These are phyloP conservation scores for Monosporascus sp. DNA, from an alignment of 2,329 filamentous ascomycete species.

Conservation along the genomic window DNA sequence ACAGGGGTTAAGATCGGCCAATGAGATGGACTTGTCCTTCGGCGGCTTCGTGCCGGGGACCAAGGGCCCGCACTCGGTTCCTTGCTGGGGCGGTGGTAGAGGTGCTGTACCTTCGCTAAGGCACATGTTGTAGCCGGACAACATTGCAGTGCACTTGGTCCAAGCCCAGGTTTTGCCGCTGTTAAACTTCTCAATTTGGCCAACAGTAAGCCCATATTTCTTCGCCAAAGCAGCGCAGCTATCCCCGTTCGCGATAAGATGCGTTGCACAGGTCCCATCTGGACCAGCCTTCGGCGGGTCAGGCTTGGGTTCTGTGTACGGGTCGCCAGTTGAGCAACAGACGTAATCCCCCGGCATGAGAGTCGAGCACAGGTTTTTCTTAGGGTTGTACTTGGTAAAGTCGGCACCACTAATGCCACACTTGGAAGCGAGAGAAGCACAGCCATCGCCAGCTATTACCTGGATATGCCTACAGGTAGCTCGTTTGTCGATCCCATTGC, in stretches of 20 bases:
- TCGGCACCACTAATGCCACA: conserved; percentile 19
- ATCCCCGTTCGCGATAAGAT: conserved; percentile 27
- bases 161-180: conserved; percentile 17
- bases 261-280: conserved; percentile 31
- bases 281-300: conserved; percentile 27
- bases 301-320: conserved; percentile 14
- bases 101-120: conserved; percentile 13
- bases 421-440: conserved; percentile 15
- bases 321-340: conserved; percentile 31
- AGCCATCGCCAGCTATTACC: conserved; percentile 2
- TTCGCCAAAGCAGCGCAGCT: conserved; percentile 27
- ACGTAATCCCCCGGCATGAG: conserved; percentile 29
- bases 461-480: too few relatives aligned
- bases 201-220: conserved; percentile 10
- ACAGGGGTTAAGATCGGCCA: conserved; percentile 6
- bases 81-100: conserved; percentile 13
- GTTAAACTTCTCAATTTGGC: conserved; percentile 14
- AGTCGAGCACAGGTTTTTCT: conserved; percentile 22
- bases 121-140: conserved; percentile 14
- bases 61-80: conserved; percentile 12
- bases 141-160: conserved; percentile 11
- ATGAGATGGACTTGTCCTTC: neutral
- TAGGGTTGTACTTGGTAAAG: conserved; percentile 23
- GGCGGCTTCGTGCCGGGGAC: conserved; percentile 4
- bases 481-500: too few relatives aligned